Conservation (phyloP, 495 filamentous ascomycete species). For the Trypethelium eluteriae region DNA sequence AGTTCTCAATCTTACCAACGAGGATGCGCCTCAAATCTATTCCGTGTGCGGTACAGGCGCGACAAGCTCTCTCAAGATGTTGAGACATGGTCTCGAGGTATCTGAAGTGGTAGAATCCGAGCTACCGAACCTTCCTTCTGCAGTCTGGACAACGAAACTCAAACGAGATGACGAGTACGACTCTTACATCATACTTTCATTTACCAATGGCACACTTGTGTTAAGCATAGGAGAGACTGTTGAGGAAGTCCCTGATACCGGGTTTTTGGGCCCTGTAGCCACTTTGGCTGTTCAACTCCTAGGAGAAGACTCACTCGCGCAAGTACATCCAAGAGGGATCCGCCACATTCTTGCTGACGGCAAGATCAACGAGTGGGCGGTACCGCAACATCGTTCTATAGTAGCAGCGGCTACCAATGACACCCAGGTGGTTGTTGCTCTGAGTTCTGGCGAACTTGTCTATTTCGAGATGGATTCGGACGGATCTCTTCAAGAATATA, state of each 20-base stretch:
- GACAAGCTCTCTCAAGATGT: constrained; percentile 76
- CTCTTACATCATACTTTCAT: constrained; percentile 62
- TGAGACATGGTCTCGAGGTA: constrained; percentile 88
- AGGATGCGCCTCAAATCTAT: constrained; percentile 96
- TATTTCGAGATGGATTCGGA: constrained; percentile 97
- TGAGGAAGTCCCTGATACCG: constrained; percentile 86
- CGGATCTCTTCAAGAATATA: constrained; percentile 83
- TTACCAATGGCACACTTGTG: constrained; percentile 68
- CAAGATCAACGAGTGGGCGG: constrained; percentile 87
- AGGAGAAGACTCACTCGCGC: constrained; percentile 84
- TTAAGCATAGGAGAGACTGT: constrained; percentile 94
- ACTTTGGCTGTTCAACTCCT: constrained; percentile 90
- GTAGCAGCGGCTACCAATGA: constrained; percentile 94
- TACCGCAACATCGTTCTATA: constrained; percentile 87
- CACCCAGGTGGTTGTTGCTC: constrained; percentile 82
- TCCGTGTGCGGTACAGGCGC: constrained; percentile 81
- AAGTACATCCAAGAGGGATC: constrained; percentile 93
- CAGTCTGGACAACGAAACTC: constrained; percentile 92
- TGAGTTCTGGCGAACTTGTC: constrained; percentile 92
- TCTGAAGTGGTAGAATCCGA: constrained; percentile 90
- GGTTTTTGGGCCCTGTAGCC: constrained; percentile 76
- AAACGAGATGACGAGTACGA: constrained; percentile 78
- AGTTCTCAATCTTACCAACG: constrained; percentile 76
- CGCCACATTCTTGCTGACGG: constrained; percentile 74
- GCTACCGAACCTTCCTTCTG: constrained; percentile 73